Conservation (phyloP, 805 yeast genomes). For the Kodamaea hsintzibuensis region DNA sequence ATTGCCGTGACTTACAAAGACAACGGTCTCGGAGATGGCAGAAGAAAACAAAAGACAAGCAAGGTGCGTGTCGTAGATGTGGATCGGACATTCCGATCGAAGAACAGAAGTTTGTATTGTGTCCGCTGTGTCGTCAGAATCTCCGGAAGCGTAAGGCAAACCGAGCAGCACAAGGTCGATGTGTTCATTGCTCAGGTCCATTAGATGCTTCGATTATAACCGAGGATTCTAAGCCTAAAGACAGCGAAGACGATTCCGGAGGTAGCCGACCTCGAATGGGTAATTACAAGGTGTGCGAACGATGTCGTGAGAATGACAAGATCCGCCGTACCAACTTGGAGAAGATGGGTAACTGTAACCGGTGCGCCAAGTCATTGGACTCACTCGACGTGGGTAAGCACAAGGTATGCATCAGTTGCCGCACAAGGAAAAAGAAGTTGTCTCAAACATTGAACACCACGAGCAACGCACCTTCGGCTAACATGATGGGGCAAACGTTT, state of each 20-base stretch:
- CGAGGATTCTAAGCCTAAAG: constrained; percentile 21
- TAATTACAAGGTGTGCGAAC: constrained; percentile 60
- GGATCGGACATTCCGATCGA: constrained; percentile 55
- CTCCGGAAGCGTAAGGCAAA: constrained; percentile 56
- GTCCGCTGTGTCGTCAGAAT: constrained; percentile 59
- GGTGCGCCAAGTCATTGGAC: constrained; percentile 56
- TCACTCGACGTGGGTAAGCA: constrained; percentile 49
- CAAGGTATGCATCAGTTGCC: constrained; percentile 57
- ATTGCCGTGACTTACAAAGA: constrained; percentile 64
- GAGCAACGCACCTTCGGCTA: constrained; percentile 4
- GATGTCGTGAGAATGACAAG: constrained; percentile 65
- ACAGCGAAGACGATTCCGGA: constrained; percentile 15
- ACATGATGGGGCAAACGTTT: background rate
- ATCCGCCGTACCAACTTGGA: constrained; percentile 57
- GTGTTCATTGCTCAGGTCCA: constrained; percentile 70
- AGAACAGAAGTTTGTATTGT: constrained; percentile 54
- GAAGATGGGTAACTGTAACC: constrained; percentile 58
- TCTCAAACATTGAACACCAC: constrained; percentile 14
- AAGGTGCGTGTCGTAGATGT: constrained; percentile 66
- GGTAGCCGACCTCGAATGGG: constrained; percentile 22
- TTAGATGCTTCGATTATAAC: constrained; percentile 41
- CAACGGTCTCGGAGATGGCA: constrained; percentile 68
- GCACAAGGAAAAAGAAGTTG: constrained; percentile 51
- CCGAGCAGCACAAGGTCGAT: constrained; percentile 61
- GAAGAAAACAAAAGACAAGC: constrained; percentile 55